A percentile compares a stretch with the other conserved stretches of the same genome.
phyloP scores from a whole-genome alignment of 192 early-diverging fungal species.

The Podila epicladia region DNA sequence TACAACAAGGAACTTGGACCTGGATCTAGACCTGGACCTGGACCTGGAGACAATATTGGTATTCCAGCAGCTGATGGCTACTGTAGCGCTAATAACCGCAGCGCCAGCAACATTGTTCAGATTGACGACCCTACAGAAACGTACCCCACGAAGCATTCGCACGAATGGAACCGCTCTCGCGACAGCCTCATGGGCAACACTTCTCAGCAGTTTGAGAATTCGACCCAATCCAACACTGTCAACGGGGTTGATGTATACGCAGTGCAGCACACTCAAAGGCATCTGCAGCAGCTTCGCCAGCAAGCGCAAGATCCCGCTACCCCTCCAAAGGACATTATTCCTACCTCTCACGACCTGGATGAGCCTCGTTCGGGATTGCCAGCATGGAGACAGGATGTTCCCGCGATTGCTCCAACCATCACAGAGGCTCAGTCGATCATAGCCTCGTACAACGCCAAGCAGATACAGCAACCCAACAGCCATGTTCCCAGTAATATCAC shows the following conservation, averaged over 20 bases:
- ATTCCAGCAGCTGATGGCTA: background rate
- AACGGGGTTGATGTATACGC: background rate
- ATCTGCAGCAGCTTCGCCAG: background rate
- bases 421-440: background rate
- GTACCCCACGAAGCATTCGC: too few species aligned
- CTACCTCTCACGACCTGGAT: background rate
- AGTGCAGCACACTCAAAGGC: background rate
- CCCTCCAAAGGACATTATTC: background rate
- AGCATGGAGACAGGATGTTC: background rate
- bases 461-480: background rate
- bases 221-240: background rate
- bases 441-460: constrained; percentile 1
- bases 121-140: background rate
- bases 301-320: background rate
- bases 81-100: background rate
- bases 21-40: background rate
- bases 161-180: too few species aligned
- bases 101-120: background rate
- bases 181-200: too few species aligned
- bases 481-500: background rate
- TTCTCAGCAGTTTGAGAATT: background rate
- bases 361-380: background rate
- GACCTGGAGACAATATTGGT: background rate
- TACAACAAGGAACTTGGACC: background rate
- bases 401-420: background rate